These are phyloP conservation scores for Eucalyptus cladocalyx DNA, from an alignment of 345 rosid genomes.

Conservation along the genomic window DNA sequence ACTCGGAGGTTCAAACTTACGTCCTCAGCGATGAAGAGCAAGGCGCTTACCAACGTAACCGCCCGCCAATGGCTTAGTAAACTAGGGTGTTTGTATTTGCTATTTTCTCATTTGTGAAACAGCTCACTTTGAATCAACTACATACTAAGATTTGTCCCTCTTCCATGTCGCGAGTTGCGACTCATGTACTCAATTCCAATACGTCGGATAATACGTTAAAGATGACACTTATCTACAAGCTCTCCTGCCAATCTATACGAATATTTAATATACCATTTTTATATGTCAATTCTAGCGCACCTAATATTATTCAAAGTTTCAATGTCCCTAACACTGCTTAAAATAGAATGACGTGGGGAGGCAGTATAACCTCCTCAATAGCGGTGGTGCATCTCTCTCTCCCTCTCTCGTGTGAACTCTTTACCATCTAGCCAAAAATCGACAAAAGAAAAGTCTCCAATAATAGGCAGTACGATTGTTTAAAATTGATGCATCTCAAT, in stretches of 20 bases:
- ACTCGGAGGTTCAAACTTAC: too few relatives aligned
- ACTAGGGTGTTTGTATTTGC: background rate
- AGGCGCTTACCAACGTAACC: too few relatives aligned
- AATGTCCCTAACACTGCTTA: background rate
- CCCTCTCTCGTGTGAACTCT: background rate
- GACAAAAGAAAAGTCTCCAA: background rate
- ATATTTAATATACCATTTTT: background rate
- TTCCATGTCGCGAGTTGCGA: background rate
- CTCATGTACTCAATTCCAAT: background rate
- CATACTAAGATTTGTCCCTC: background rate
- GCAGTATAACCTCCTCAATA: background rate
- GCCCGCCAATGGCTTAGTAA: background rate
- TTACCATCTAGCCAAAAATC: background rate
- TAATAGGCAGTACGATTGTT: background rate
- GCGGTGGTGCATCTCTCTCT: background rate
- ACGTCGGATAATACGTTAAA: background rate
- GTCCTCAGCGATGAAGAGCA: too few relatives aligned
- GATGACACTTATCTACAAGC: background rate
- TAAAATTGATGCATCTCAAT: background rate
- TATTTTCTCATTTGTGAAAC: background rate
- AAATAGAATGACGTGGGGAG: background rate
- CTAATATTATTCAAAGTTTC: background rate
- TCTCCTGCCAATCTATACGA: background rate
- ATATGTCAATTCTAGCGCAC: background rate
- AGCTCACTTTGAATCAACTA: background rate